Base-by-base conservation (phyloP, 2,329 filamentous ascomycete genomes). In the Arthrobotrys pseudoclavata region DNA sequence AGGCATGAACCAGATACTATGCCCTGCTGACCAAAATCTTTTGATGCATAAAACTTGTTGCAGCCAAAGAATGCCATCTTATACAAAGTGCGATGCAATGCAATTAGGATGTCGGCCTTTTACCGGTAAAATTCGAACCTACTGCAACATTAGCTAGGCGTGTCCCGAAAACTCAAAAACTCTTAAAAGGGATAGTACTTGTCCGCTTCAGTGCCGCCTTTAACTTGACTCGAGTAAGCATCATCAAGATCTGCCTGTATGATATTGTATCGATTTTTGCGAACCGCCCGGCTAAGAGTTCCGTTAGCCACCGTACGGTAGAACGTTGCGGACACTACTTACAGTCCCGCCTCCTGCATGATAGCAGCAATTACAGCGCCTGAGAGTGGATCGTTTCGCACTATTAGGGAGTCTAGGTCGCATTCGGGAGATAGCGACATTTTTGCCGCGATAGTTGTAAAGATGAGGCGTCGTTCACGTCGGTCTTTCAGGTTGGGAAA, bases 351-450 rank as follows among this genome's bases (percentile, higher is more conserved):
- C 86, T 99, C 96, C 85, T 99, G 96, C 96, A 99, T 99, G 83
- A 99, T 97, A 63, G 96, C 96, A 57, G 96, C 94, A 83, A 99
- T 99, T 81, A 99, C 91, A 71, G 96, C 96, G 82, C 96, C 96
- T 60, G 92, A 96, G 60, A 99, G 86, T 1, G 96, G 96, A 83
- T 99, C 96, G 83, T 98, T 99, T 82, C 96, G 90, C 80, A 97
- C 94, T 82, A 99, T 99, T 82, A 99, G 86, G 80, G 92, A 96
- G 85, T 99, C 96, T 79, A 99, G 87, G 84, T 99, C 96, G 69
- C 97, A 96, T 84, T 99, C 96, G 55, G 96, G 96, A 12, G 94
- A 94, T 81, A 99, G 86, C 80, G 93, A 97, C 96, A 99, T 99
- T 88, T 97, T 97, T 82, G 90, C 87, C 13, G 96, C 95, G 83